Evolutionary conservation across 108 stramenopile genomes (phyloP).

Genomic region (Nitzschia sp.): DNA sequence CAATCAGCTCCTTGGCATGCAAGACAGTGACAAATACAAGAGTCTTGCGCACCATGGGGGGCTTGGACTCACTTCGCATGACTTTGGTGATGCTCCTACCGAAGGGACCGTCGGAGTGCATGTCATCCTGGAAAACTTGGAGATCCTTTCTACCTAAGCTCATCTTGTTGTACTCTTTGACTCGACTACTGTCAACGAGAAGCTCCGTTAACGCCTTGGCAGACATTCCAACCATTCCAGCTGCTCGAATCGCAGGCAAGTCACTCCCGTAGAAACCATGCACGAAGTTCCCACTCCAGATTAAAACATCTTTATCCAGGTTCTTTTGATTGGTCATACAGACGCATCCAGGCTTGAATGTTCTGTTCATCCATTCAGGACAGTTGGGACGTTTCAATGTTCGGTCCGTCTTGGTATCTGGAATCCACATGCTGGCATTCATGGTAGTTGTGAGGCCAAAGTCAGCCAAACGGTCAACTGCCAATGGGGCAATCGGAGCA

Average conservation of each 20-base stretch:
- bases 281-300: conserved; percentile 65
- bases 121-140: conserved; percentile 52
- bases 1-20: conserved; percentile 64
- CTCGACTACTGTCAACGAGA: conserved; percentile 66
- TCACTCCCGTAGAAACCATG: conserved; percentile 74
- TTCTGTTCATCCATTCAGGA: conserved; percentile 27
- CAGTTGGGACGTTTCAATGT: conserved; percentile 24
- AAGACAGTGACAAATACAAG: conserved; percentile 62
- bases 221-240: conserved; percentile 56
- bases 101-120: conserved; percentile 48
- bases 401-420: conserved; percentile 47
- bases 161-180: conserved; percentile 78
- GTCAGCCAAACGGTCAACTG: conserved; percentile 49
- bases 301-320: conserved; percentile 37
- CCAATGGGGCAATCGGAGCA: conserved; percentile 66
- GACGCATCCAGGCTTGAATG: conserved; percentile 22
- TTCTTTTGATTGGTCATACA: background rate
- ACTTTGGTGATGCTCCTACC: conserved; percentile 71
- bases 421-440: conserved; percentile 56
- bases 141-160: conserved; percentile 69
- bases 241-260: conserved; percentile 62
- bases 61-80: conserved; percentile 52
- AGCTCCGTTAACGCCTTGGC: conserved; percentile 62
- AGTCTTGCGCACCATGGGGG: conserved; percentile 62
- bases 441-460: conserved; percentile 47